These are phyloP conservation scores for Escallonia herrerae DNA, from an alignment of 129 eudicot species.

Conservation along the genomic window DNA sequence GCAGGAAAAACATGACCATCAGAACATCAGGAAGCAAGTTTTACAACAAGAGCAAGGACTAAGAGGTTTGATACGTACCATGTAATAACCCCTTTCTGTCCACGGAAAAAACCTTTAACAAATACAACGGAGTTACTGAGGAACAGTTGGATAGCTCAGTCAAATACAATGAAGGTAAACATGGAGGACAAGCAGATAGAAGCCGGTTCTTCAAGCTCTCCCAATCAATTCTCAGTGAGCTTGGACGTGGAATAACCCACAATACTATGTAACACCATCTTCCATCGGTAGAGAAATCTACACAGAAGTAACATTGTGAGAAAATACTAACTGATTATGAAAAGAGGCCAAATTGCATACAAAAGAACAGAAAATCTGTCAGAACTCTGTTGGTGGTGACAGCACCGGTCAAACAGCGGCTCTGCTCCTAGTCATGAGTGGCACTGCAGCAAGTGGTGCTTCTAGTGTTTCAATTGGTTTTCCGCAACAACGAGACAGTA, in stretches of 20 bases:
- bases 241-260: conserved; percentile 60
- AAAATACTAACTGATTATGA: no score
- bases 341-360: no score
- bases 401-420: no score
- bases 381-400: no score
- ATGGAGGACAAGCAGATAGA: conserved; percentile 66
- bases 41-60: neutral
- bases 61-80: conserved; percentile 28
- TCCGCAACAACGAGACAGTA: no score
- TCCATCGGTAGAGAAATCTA: conserved; percentile 82
- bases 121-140: conserved; percentile 42
- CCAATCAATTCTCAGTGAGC: conserved; percentile 48
- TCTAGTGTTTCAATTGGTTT: no score
- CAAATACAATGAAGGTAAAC: conserved; percentile 48
- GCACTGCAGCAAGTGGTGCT: no score
- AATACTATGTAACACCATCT: conserved; percentile 81
- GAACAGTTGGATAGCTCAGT: conserved; percentile 32
- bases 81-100: conserved; percentile 74
- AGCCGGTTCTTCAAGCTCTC: conserved; percentile 61
- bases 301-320: neutral
- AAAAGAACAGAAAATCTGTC: no score
- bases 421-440: no score
- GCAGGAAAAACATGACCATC: conserved; percentile 9
- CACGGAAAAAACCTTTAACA: conserved; percentile 57
- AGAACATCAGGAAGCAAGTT: neutral